These are phyloP conservation scores for Huntiella omanensis DNA, from an alignment of 2,329 filamentous ascomycete species.

Conservation along the genomic window DNA sequence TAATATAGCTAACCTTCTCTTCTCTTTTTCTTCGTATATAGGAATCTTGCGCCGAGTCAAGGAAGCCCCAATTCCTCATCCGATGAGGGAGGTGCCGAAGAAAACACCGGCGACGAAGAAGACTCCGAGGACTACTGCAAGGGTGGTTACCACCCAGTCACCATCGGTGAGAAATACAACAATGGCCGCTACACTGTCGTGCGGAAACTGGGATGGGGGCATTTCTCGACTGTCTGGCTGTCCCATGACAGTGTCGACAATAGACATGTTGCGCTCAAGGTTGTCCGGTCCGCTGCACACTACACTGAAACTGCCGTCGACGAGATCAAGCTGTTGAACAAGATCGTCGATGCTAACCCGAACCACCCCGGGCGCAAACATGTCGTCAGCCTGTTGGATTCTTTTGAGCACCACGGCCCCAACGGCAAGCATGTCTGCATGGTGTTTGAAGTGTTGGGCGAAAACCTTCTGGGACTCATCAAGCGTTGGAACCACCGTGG, in stretches of 20 bases:
- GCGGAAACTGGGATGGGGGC: conserved; percentile 92
- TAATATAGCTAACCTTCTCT: neutral
- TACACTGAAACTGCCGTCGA: conserved; percentile 98
- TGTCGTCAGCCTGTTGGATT: conserved; percentile 88
- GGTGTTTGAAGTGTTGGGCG: conserved; percentile 95
- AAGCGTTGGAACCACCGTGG: conserved; percentile 97
- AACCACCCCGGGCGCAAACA: conserved; percentile 86
- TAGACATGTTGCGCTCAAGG: conserved; percentile 94
- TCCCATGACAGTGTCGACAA: conserved; percentile 67
- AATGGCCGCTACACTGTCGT: conserved; percentile 92
- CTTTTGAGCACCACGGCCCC: conserved; percentile 92
- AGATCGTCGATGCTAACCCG: conserved; percentile 88
- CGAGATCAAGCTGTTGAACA: conserved; percentile 95
- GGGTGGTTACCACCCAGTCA: conserved; percentile 90
- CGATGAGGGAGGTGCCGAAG: conserved; percentile 59
- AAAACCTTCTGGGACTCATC: conserved; percentile 86
- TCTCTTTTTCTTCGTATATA: neutral
- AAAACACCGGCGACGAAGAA: conserved; percentile 93
- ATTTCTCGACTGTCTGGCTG: conserved; percentile 93
- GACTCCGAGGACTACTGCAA: conserved; percentile 99
- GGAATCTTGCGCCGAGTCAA: conserved; percentile 23
- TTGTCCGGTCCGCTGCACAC: conserved; percentile 91
- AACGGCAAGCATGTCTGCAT: conserved; percentile 96
- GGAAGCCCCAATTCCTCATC: conserved; percentile 59
- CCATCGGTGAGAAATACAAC: conserved; percentile 91